A percentile compares a stretch with the other conserved stretches of the same genome.
phyloP scores from a whole-genome alignment of 352 stramenopile species.

The Pythium sp. region DNA sequence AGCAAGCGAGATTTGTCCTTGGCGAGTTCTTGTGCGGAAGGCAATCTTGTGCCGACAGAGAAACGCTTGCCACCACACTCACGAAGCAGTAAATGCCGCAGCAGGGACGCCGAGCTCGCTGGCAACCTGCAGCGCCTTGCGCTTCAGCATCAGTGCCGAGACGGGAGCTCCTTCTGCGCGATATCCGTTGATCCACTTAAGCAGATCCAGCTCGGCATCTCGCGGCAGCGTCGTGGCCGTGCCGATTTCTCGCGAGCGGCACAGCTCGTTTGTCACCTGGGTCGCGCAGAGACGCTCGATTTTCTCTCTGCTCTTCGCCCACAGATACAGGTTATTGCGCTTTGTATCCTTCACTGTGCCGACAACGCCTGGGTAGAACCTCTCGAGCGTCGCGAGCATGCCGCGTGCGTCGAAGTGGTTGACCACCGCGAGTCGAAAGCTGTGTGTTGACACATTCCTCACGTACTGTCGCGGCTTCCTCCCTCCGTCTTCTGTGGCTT shows the following conservation, averaged over 20 bases:
- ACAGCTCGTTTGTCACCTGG: neutral
- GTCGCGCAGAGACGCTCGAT: conserved; percentile 3
- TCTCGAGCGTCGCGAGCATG: neutral
- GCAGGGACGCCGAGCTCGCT: neutral
- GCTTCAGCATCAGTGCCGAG: neutral
- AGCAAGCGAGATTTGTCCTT: neutral
- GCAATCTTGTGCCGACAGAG: neutral
- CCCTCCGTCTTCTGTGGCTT: no score
- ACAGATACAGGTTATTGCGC: conserved; percentile 11
- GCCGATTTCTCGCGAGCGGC: conserved; percentile 1
- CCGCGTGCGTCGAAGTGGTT: conserved; percentile 3
- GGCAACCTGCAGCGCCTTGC: conserved; percentile 3
- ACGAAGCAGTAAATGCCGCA: conserved; percentile 7
- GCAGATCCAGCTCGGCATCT: neutral
- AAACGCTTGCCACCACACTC: conserved; percentile 2
- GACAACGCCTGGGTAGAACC: conserved; percentile 6
- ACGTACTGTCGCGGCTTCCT: no score
- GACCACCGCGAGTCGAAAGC: conserved; percentile 5
- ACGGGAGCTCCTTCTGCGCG: conserved; percentile 1
- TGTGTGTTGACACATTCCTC: conserved; percentile 1
- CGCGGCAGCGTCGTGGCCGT: neutral
- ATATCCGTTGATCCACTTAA: conserved; percentile 10
- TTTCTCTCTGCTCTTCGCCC: conserved; percentile 1
- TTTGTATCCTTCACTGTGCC: conserved; percentile 1
- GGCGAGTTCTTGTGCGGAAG: neutral